phyloP scores from a whole-genome alignment of 768 basidiomycete genomes.

The Chalciporus sphaerocephalus region DNA sequence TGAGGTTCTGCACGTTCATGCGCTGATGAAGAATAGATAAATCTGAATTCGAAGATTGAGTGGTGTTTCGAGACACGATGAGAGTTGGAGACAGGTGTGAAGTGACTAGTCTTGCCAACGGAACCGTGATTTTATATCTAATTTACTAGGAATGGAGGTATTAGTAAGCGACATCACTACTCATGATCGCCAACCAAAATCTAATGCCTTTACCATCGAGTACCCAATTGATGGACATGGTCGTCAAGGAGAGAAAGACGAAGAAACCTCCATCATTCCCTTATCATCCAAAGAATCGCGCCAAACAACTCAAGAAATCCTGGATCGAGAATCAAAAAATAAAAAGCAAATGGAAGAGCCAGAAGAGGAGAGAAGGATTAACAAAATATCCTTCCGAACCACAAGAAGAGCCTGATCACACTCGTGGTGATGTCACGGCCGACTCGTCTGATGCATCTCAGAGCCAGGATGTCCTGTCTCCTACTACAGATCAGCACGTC shows the following conservation, averaged over 20 bases:
- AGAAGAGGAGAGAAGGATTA: constrained; percentile 53
- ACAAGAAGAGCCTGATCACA: not conserved
- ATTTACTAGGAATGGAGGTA: constrained; percentile 6
- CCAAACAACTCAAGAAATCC: constrained; percentile 73
- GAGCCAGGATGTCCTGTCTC: not conserved
- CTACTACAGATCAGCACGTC: constrained; percentile 3
- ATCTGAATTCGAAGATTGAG: constrained; percentile 45
- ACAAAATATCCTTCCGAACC: constrained; percentile 8
- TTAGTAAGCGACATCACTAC: constrained; percentile 22
- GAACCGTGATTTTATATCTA: constrained; percentile 23
- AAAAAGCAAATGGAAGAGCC: constrained; percentile 70
- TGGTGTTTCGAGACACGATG: constrained; percentile 37
- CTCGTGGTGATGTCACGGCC: not conserved
- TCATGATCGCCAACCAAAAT: too few species aligned
- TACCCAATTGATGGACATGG: constrained; percentile 1
- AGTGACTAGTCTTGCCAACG: constrained; percentile 11
- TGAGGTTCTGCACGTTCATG: constrained; percentile 95
- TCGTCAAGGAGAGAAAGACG: constrained; percentile 11
- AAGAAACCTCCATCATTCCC: constrained; percentile 69
- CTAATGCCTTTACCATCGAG: not conserved
- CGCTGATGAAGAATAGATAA: constrained; percentile 51
- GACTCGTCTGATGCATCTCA: constrained; percentile 1
- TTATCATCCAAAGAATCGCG: constrained; percentile 59
- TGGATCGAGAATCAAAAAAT: constrained; percentile 79
- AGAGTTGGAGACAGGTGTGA: constrained; percentile 19